phyloP scores from a whole-genome alignment of 371 early-diverging fungal genomes.

The Rhizopus microsporus region DNA sequence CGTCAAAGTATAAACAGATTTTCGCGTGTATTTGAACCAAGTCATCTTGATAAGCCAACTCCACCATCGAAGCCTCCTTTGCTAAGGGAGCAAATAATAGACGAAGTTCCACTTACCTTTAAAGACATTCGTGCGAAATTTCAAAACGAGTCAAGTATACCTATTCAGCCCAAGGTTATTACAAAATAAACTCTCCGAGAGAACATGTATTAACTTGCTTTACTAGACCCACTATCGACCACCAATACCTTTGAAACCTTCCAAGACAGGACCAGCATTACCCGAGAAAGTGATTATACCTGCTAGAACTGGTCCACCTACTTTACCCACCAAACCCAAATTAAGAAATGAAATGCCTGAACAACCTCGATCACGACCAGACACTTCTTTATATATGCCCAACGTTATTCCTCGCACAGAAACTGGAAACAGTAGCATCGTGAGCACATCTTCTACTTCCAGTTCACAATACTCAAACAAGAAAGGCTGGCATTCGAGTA shows the following conservation, averaged over 20 bases:
- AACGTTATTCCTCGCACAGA: slow-evolving; percentile 23
- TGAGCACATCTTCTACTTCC: slow-evolving; percentile 23
- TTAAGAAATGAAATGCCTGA: slow-evolving; percentile 3
- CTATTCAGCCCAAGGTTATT: slow-evolving; percentile 18
- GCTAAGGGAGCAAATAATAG: slow-evolving; percentile 27
- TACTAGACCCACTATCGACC: slow-evolving; percentile 18
- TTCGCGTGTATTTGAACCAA: slow-evolving; percentile 44
- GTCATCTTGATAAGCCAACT: slow-evolving; percentile 26
- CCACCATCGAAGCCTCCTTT: slow-evolving; percentile 46
- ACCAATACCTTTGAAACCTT: slow-evolving; percentile 21
- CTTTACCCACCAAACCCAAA: slow-evolving; percentile 25
- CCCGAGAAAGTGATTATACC: slow-evolving; percentile 23
- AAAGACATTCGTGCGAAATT: slow-evolving; percentile 49
- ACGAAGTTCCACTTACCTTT: slow-evolving; percentile 37
- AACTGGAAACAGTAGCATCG: slow-evolving; percentile 28
- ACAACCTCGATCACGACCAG: slow-evolving; percentile 3
- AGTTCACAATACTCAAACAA: slow-evolving; percentile 26
- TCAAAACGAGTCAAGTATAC: slow-evolving; percentile 26
- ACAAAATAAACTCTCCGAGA: slow-evolving; percentile 12
- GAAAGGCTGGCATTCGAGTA: slow-evolving; percentile 20
- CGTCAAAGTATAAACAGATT: slow-evolving; percentile 39
- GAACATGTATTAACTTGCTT: background rate
- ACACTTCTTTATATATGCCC: slow-evolving; percentile 14
- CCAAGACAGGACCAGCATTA: slow-evolving; percentile 21
- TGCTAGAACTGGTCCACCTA: slow-evolving; percentile 27